Conservation (phyloP, 2,329 filamentous ascomycete species). For the Achaetomium macrosporum region DNA sequence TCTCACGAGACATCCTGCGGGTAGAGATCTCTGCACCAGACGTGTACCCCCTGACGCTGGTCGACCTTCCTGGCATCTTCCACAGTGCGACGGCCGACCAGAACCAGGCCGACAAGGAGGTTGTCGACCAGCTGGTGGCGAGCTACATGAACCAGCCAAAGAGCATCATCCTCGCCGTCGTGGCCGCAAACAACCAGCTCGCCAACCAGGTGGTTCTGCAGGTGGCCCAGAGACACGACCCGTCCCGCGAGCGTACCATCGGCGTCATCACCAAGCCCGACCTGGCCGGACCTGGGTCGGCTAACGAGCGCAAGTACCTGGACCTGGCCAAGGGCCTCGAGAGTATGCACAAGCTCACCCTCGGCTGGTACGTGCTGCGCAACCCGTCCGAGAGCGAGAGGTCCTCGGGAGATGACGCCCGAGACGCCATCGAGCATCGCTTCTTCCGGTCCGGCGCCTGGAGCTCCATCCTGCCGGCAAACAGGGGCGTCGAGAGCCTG, state of each 20-base stretch:
- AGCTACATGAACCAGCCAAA: slow-evolving; percentile 51
- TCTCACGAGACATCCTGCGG: slow-evolving; percentile 12
- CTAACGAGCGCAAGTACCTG: slow-evolving; percentile 34
- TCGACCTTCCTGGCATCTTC: slow-evolving; percentile 54
- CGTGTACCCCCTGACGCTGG: slow-evolving; percentile 47
- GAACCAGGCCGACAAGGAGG: slow-evolving; percentile 35
- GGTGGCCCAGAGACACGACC: slow-evolving; percentile 35
- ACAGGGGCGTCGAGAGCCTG: slow-evolving; percentile 32
- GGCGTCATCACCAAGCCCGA: slow-evolving; percentile 54
- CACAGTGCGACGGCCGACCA: slow-evolving; percentile 40
- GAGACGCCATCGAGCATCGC: slow-evolving; percentile 14
- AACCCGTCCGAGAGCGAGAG: slow-evolving; percentile 30
- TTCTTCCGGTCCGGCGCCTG: slow-evolving; percentile 24
- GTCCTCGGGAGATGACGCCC: slow-evolving; percentile 8
- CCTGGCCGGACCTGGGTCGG: slow-evolving; percentile 27
- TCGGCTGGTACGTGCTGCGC: slow-evolving; percentile 38
- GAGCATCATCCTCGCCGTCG: slow-evolving; percentile 54
- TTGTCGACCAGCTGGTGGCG: slow-evolving; percentile 43
- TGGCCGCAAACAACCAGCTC: slow-evolving; percentile 50
- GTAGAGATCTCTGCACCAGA: slow-evolving; percentile 42
- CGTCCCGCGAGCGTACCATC: slow-evolving; percentile 38
- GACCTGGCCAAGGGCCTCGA: slow-evolving; percentile 31
- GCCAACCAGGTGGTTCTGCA: slow-evolving; percentile 53
- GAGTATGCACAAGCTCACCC: slow-evolving; percentile 14
- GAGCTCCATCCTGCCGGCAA: slow-evolving; percentile 26